phyloP scores from a whole-genome alignment of 1,139 yeast species.

The Saccharomyces hybrid region DNA sequence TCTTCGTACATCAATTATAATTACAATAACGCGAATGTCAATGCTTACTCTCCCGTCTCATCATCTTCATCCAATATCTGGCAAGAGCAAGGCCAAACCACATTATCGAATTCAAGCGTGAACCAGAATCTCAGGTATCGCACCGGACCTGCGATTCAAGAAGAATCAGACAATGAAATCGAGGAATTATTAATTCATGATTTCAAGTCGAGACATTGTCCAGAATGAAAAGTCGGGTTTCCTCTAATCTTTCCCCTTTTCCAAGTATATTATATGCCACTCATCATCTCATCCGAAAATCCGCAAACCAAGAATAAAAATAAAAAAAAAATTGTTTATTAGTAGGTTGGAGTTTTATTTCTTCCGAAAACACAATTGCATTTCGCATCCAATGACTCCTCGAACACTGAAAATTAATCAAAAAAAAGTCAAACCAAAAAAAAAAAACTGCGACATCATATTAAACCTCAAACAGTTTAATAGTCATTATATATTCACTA shows the following conservation, averaged over 20 bases:
- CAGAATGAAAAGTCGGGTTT: background rate
- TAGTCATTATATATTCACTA: background rate
- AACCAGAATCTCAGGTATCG: background rate
- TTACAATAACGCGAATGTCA: background rate
- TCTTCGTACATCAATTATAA: background rate
- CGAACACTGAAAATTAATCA: background rate
- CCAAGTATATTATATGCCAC: background rate
- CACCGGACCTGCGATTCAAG: background rate
- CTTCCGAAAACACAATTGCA: background rate
- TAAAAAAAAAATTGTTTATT: background rate
- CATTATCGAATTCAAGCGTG: background rate
- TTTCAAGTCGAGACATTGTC: background rate
- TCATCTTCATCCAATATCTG: background rate
- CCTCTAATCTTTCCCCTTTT: background rate
- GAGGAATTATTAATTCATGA: background rate
- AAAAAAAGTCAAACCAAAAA: background rate
- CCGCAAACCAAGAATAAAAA: background rate
- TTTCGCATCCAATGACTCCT: background rate
- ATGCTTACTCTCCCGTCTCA: background rate
- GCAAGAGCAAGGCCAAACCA: background rate
- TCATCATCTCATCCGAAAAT: background rate
- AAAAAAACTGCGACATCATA: background rate
- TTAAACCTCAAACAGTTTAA: background rate
- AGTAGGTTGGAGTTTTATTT: background rate
- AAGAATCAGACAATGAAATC: background rate